Percentiles rank a stretch among this genome's conserved stretches.
phyloP scores from a whole-genome alignment of 192 early-diverging fungal genomes.

The Linnemannia elongata region DNA sequence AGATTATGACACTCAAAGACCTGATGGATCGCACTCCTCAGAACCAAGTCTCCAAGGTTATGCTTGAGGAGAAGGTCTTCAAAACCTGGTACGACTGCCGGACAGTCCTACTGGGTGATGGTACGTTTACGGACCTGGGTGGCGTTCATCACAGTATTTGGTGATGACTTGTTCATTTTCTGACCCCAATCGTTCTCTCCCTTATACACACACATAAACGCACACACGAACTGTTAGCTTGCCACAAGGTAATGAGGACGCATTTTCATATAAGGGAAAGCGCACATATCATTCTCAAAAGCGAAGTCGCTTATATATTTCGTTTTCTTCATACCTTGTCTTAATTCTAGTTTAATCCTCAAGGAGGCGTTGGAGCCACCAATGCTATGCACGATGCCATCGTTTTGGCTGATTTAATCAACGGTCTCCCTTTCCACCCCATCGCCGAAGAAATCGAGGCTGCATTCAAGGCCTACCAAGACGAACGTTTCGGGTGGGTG shows the following conservation, averaged over 20 bases:
- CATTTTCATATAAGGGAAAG: not conserved
- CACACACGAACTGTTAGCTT: not conserved
- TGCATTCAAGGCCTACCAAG: conserved; percentile 9
- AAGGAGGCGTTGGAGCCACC: not conserved
- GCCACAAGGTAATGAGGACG: not conserved
- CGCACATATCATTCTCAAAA: not conserved
- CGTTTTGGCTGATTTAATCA: not conserved
- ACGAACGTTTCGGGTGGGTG: conserved; percentile 9
- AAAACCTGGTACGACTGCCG: not conserved
- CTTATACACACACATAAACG: too few species aligned
- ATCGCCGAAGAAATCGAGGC: not conserved
- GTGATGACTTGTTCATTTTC: not conserved
- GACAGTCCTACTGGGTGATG: not conserved
- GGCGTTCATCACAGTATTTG: not conserved
- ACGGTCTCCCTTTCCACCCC: not conserved
- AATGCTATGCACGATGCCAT: not conserved
- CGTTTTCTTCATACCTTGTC: not conserved
- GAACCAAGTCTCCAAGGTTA: not conserved
- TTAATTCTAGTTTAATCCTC: not conserved
- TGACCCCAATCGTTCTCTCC: too few species aligned
- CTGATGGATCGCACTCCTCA: not conserved
- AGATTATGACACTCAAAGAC: not conserved
- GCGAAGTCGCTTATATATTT: not conserved
- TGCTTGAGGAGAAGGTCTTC: not conserved
- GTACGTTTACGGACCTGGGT: not conserved